A percentile compares a stretch with the other conserved stretches of the same genome.
These are phyloP conservation scores for Phytophthora foliorum DNA, from an alignment of 352 stramenopile genomes.

Conservation along the genomic window DNA sequence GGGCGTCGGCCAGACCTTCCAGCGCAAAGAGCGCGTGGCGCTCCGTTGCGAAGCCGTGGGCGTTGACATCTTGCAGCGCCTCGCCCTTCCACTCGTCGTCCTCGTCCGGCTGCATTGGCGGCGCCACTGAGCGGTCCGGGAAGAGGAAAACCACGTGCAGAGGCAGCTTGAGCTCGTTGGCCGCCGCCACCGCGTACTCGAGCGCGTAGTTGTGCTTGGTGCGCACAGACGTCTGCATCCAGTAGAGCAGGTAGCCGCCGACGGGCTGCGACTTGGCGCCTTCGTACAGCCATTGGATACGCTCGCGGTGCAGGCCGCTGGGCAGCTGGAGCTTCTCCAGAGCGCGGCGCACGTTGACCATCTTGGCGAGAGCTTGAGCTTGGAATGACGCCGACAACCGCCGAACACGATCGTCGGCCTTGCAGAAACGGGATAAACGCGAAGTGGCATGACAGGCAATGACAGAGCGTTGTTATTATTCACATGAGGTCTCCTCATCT, in stretches of 20 bases:
- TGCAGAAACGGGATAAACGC: too few species aligned
- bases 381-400: slow-evolving; percentile 24
- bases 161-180: slow-evolving; percentile 70
- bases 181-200: slow-evolving; percentile 77
- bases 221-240: slow-evolving; percentile 90
- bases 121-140: slow-evolving; percentile 58
- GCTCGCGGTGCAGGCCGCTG: slow-evolving; percentile 68
- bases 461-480: slow-evolving; percentile 37
- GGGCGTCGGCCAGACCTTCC: slow-evolving; percentile 66
- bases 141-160: slow-evolving; percentile 84
- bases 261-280: slow-evolving; percentile 32
- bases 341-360: slow-evolving; percentile 53
- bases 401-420: slow-evolving; percentile 31
- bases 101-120: slow-evolving; percentile 13
- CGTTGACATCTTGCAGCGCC: slow-evolving; percentile 61
- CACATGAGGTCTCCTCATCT: slow-evolving; percentile 35
- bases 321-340: slow-evolving; percentile 71
- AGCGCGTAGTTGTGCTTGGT: slow-evolving; percentile 87
- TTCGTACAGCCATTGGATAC: slow-evolving; percentile 83
- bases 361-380: slow-evolving; percentile 14
- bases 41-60: slow-evolving; percentile 71
- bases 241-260: slow-evolving; percentile 76
- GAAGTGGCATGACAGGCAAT: too few species aligned
- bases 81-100: slow-evolving; percentile 45
- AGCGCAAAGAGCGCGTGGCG: slow-evolving; percentile 81